Conservation (phyloP, 179 eudicot genomes). For the Silene vulgaris region DNA sequence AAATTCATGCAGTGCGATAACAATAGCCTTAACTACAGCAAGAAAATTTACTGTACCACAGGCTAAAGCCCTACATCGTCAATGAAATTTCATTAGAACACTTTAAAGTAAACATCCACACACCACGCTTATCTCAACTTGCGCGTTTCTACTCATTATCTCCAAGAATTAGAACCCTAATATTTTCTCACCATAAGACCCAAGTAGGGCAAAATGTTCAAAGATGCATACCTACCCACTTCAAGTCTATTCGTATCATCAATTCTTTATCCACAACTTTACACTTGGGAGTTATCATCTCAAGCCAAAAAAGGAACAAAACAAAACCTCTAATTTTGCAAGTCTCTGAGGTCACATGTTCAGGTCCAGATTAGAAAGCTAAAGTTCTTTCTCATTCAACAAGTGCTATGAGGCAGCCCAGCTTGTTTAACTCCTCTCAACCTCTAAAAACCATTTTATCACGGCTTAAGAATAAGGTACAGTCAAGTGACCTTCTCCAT, state of each 20-base stretch:
- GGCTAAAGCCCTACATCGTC: not conserved
- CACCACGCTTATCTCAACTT: not conserved
- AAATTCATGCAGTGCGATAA: too few species aligned
- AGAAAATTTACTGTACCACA: too few species aligned
- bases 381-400: not conserved
- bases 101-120: not conserved
- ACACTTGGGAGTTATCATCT: too few species aligned
- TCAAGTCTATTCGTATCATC: not conserved
- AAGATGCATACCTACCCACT: not conserved
- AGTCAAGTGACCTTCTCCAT: not conserved
- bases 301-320: too few species aligned
- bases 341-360: not conserved
- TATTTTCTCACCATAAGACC: not conserved
- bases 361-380: not conserved
- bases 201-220: not conserved
- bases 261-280: too few species aligned
- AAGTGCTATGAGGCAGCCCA: not conserved
- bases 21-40: too few species aligned
- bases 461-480: not conserved
- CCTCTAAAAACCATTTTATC: not conserved
- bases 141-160: not conserved
- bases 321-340: too few species aligned
- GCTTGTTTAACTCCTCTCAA: not conserved
- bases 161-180: not conserved
- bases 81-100: not conserved